Conservation (phyloP, 2,329 filamentous ascomycete genomes). For the Aspergillus floridensis region DNA sequence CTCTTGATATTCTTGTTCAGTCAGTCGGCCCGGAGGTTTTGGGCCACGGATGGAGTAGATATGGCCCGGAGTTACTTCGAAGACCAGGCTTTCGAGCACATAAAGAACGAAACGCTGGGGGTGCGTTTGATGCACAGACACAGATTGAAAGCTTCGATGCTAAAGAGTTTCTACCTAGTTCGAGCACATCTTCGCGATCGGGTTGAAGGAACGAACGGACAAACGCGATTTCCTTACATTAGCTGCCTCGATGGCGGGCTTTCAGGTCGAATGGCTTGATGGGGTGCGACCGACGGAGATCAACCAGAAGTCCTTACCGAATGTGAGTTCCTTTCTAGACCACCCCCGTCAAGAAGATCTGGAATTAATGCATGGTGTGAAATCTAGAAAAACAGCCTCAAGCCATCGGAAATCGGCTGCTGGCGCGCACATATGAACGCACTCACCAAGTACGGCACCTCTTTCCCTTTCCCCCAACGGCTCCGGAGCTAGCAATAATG, state of each 20-base stretch:
- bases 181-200: slow-evolving; percentile 48
- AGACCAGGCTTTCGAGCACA: slow-evolving; percentile 19
- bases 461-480: too few species aligned
- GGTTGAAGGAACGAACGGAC: slow-evolving; percentile 49
- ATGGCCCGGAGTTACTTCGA: slow-evolving; percentile 12
- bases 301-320: slow-evolving; percentile 44
- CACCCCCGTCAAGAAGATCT: not conserved
- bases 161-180: slow-evolving; percentile 29
- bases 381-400: not conserved
- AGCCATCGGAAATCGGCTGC: slow-evolving; percentile 33
- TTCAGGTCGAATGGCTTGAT: slow-evolving; percentile 47
- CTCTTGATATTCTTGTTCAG: not conserved
- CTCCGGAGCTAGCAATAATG: not conserved
- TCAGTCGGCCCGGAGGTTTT: not conserved
- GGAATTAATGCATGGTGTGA: not conserved
- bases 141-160: not conserved
- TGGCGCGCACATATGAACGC: slow-evolving; percentile 44
- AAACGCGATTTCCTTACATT: slow-evolving; percentile 51
- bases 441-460: slow-evolving; percentile 26
- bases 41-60: not conserved
- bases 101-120: slow-evolving; percentile 29
- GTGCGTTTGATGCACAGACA: slow-evolving; percentile 11
- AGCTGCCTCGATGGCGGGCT: slow-evolving; percentile 41
- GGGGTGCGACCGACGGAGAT: slow-evolving; percentile 44
- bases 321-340: slow-evolving; percentile 13